A percentile compares a stretch with the other conserved stretches of the same genome.
phyloP scores from a whole-genome alignment of 352 stramenopile species.

The Globisporangium apiculatum region DNA sequence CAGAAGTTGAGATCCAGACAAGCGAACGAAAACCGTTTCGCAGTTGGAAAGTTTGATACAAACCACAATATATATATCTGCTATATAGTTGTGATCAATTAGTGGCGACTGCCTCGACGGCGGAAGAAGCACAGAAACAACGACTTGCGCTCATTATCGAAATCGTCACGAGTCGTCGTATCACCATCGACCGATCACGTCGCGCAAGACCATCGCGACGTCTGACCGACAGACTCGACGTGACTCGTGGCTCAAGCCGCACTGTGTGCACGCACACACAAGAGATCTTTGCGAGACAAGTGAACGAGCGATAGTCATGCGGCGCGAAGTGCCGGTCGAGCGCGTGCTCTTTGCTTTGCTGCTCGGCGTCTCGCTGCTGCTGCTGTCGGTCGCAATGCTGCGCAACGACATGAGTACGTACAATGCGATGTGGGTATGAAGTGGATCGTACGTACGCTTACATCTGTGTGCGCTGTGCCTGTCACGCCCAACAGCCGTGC shows the following conservation, averaged over 20 bases:
- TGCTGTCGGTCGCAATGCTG: constrained; percentile 57
- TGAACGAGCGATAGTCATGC: constrained; percentile 5
- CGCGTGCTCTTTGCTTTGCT: constrained; percentile 49
- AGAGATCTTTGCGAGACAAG: not conserved
- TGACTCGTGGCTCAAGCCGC: not conserved
- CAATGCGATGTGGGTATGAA: not conserved
- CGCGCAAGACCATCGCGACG: no score
- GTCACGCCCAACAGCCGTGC: constrained; percentile 1
- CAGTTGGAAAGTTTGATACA: no score
- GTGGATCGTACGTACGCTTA: not conserved
- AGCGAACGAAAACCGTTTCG: no score
- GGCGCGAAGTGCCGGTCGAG: constrained; percentile 31
- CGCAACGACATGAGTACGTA: constrained; percentile 29
- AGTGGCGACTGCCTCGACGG: no score
- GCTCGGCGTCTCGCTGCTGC: constrained; percentile 38
- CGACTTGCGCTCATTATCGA: no score
- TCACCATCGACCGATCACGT: no score
- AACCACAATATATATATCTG: no score
- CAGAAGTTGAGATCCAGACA: no score
- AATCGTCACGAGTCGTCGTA: no score
- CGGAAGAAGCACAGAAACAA: no score
- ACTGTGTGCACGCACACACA: not conserved
- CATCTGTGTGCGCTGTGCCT: not conserved
- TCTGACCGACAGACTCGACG: no score
- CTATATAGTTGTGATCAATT: no score